Base-by-base conservation (phyloP, 1,284 basidiomycete species). In the Tranzscheliella williamsii region DNA sequence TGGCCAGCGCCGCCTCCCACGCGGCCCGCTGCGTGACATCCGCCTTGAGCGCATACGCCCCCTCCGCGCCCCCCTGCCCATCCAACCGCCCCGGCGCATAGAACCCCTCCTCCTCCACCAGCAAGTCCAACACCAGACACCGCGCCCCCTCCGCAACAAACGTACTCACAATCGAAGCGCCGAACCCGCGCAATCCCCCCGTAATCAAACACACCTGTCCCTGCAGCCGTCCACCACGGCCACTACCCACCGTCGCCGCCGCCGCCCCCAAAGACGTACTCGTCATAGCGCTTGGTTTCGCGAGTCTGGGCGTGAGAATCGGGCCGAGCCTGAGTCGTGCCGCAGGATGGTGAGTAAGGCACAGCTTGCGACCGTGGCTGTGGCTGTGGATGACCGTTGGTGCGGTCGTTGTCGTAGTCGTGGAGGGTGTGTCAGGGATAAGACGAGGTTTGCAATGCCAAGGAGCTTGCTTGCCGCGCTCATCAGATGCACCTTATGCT, bases 111-210 rank as follows among this genome's bases (percentile, higher is more conserved):
- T 20, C 9, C 3, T 37, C 12, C 5, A 45, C 38, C 2, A 61
- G 22, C 0, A 62, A 36, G 31, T 62, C 58, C 4, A 62, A 11
- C 0, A 51, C 49, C 4, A 62, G 21, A 24, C 32, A 29, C 0
- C 21, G 24, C 1, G 47, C 52, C 2, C 58, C 58, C 2, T 62
- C 29, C 0, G 26, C 4, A 20, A 46, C 43, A 16, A 55, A 62
- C 2, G 48, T 24, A 32, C 40, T 42, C 1, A 62, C 58, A 20
- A 62, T 62, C 7, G 38, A 30, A 0, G 58, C 48, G 1, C 58
- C 58, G 27, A 62, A 62, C 4, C 58, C 58, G 8, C 48, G 36
- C 9, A 45, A 42, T 0, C 58, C 58, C 2, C 58, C 58, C 1
- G 58, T 62, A 12, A 62, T 29, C 13, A 62, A 27, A 7, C 41